These are phyloP conservation scores for Rhodotorula sp. DNA, from an alignment of 1,284 basidiomycete genomes.

Conservation along the genomic window DNA sequence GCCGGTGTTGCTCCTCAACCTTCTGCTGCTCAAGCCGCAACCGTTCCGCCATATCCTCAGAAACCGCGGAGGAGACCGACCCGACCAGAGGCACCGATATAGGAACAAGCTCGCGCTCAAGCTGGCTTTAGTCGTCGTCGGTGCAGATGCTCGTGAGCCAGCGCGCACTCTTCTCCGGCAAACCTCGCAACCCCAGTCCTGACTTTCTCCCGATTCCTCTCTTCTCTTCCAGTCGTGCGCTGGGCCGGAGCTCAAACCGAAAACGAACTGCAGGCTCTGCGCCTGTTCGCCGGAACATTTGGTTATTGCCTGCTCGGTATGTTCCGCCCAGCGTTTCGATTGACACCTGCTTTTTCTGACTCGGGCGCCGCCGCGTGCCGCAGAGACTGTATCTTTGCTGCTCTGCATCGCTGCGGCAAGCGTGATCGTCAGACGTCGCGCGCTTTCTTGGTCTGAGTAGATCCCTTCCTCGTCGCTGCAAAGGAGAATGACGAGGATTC, in stretches of 20 bases:
- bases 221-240: conserved; percentile 20
- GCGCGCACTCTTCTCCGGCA: background rate
- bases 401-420: conserved; percentile 7
- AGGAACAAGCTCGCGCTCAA: background rate
- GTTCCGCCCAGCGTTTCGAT: background rate
- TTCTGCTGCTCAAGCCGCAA: conserved; percentile 32
- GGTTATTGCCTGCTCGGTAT: conserved; percentile 25
- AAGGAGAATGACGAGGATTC: too few relatives aligned
- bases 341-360: background rate
- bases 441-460: background rate
- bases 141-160: conserved; percentile 22
- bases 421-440: background rate
- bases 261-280: background rate
- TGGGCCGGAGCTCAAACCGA: background rate
- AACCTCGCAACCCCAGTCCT: background rate
- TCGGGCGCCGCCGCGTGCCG: background rate
- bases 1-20: conserved; percentile 26
- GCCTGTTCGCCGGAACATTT: conserved; percentile 11
- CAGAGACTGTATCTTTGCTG: conserved; percentile 22
- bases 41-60: conserved; percentile 29
- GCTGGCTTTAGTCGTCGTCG: conserved; percentile 16
- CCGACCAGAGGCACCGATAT: background rate
- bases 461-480: too few relatives aligned
- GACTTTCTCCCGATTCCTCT: background rate
- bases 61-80: conserved; percentile 13